phyloP scores from a whole-genome alignment of 2,329 filamentous ascomycete genomes.

The Calycina marina region DNA sequence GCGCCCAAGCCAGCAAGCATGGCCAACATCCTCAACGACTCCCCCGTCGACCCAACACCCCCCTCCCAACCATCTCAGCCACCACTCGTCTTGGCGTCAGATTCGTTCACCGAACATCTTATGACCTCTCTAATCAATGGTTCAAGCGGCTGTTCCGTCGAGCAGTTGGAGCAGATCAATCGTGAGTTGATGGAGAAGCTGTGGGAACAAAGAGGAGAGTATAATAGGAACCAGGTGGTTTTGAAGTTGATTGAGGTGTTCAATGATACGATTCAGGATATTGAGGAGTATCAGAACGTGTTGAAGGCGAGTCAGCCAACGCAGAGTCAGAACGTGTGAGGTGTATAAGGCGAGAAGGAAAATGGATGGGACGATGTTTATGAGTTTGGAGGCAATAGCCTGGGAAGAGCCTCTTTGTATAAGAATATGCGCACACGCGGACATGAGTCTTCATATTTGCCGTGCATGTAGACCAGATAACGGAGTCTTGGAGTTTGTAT shows the following conservation, averaged over 20 bases:
- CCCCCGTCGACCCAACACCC: conserved; percentile 16
- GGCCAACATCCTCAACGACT: conserved; percentile 20
- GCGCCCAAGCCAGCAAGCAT: conserved; percentile 7
- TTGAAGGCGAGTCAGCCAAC: conserved; percentile 15
- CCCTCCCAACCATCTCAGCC: conserved; percentile 19
- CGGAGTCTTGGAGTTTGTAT: too few species aligned
- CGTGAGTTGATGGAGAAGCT: conserved; percentile 80
- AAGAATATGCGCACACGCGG: too few species aligned
- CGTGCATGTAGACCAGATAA: too few species aligned
- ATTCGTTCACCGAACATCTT: conserved; percentile 20
- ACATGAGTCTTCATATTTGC: too few species aligned
- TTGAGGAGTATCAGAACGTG: conserved; percentile 29
- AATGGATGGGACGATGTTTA: neutral
- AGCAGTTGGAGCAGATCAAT: conserved; percentile 90
- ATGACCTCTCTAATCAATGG: conserved; percentile 13
- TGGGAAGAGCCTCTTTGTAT: too few species aligned
- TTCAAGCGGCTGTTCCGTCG: conserved; percentile 39
- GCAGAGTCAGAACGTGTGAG: neutral
- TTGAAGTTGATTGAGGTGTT: conserved; percentile 52
- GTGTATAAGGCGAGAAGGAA: neutral
- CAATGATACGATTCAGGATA: conserved; percentile 59
- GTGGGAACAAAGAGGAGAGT: conserved; percentile 66
- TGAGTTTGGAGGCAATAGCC: too few species aligned
- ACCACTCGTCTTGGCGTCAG: conserved; percentile 26
- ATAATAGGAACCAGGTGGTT: conserved; percentile 68